Percentiles rank a stretch among this genome's conserved stretches.
Evolutionary conservation across 164 flowering plant genomes (phyloP).

Genomic region (Litsea cubeba): DNA sequence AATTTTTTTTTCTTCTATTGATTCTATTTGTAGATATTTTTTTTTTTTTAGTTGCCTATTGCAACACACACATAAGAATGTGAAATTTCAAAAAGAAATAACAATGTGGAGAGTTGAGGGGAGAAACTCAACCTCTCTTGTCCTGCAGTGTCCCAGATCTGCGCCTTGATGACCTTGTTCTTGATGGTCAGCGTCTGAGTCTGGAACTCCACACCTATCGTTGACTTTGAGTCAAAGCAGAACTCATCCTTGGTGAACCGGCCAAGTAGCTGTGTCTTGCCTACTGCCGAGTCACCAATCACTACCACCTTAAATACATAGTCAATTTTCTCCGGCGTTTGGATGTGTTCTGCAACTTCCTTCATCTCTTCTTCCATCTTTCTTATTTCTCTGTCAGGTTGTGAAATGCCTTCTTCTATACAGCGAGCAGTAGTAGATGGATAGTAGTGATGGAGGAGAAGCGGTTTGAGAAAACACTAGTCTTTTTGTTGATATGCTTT

Average conservation of each 20-base stretch:
- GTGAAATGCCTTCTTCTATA: not conserved
- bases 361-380: constrained; percentile 1
- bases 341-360: not conserved
- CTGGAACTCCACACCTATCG: constrained; percentile 83
- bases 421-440: not conserved
- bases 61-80: not conserved
- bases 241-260: constrained; percentile 62
- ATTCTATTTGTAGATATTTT: no score
- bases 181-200: constrained; percentile 53
- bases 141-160: constrained; percentile 91
- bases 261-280: constrained; percentile 61
- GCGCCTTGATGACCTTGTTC: constrained; percentile 66
- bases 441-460: not conserved
- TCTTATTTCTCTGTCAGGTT: not conserved
- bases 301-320: constrained; percentile 72
- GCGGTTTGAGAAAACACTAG: not conserved
- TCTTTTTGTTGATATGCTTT: no score
- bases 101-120: not conserved
- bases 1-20: no score
- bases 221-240: constrained; percentile 69
- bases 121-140: constrained; percentile 50
- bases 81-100: not conserved
- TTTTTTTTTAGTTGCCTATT: no score
- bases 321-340: constrained; percentile 32
- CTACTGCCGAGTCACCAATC: constrained; percentile 80